A percentile compares a stretch with the other conserved stretches of the same genome.
These are phyloP conservation scores for Fusarium anguioides DNA, from an alignment of 2,329 filamentous ascomycete genomes.

Conservation along the genomic window DNA sequence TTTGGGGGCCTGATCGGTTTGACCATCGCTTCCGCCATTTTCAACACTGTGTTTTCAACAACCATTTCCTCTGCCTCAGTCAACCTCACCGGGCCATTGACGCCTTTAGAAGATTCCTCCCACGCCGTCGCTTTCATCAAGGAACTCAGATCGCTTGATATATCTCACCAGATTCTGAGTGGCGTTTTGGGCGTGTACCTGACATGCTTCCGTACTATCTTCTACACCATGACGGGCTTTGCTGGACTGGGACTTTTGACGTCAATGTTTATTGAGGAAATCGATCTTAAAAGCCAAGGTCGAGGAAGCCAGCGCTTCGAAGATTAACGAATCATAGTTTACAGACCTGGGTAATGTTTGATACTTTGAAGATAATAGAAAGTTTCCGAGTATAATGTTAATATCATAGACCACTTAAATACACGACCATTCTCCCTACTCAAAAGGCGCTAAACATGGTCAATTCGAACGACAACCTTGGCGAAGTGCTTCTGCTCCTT, in stretches of 20 bases:
- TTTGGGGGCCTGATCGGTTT: conserved; percentile 1
- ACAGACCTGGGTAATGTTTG: background rate
- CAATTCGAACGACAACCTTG: conserved; percentile 50
- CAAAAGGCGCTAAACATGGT: conserved; percentile 6
- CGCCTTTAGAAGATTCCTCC: background rate
- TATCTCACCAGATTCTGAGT: background rate
- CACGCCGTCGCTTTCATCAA: conserved; percentile 17
- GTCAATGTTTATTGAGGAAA: conserved; percentile 15
- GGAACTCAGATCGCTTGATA: background rate
- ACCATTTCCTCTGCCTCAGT: background rate
- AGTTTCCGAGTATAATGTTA: background rate
- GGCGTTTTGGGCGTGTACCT: background rate
- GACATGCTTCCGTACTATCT: background rate
- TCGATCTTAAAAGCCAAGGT: conserved; percentile 8
- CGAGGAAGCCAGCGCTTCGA: conserved; percentile 14
- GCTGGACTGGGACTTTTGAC: conserved; percentile 1
- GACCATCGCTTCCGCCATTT: conserved; percentile 12
- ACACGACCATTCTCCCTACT: background rate
- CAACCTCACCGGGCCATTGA: background rate
- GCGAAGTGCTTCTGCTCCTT: conserved; percentile 52
- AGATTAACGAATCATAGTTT: background rate
- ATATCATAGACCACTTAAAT: background rate
- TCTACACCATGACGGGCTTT: conserved; percentile 13
- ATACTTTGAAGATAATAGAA: background rate
- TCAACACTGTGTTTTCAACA: conserved; percentile 10